Conservation (phyloP, 2,329 filamentous ascomycete genomes). For the Colletotrichum sp. region DNA sequence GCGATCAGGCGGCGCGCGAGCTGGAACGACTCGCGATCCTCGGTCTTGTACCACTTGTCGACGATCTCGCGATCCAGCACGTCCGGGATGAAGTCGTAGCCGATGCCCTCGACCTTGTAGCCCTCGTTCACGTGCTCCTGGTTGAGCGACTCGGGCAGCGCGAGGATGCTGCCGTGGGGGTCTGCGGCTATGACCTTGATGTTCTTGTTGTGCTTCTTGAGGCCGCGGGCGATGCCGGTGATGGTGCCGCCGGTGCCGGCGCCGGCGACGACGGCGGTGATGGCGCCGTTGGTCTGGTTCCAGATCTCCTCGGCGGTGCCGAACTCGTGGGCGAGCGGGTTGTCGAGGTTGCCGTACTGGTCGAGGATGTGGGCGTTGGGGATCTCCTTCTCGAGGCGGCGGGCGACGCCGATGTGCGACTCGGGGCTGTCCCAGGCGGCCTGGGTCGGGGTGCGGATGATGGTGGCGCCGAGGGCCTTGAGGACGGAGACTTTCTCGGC, state of each 20-base stretch:
- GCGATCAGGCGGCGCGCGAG: constrained; percentile 90
- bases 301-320: constrained; percentile 98
- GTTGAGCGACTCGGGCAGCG: constrained; percentile 81
- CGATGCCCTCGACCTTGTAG: constrained; percentile 99
- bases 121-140: constrained; percentile 78
- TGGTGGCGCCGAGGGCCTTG: constrained; percentile 91
- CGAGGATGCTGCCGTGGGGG: constrained; percentile 89
- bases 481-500: constrained; percentile 97
- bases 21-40: constrained; percentile 88
- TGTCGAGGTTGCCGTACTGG: constrained; percentile 91
- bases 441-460: constrained; percentile 95
- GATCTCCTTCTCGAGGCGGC: constrained; percentile 89
- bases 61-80: constrained; percentile 83
- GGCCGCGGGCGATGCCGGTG: constrained; percentile 82
- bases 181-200: constrained; percentile 93
- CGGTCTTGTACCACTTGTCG: constrained; percentile 98
- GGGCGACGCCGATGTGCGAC: constrained; percentile 95
- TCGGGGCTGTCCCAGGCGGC: constrained; percentile 94
- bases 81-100: constrained; percentile 97
- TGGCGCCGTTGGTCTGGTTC: constrained; percentile 82
- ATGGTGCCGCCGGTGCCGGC: constrained; percentile 97
- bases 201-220: constrained; percentile 84
- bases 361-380: constrained; percentile 97
- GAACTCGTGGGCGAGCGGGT: constrained; percentile 90
- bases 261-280: constrained; percentile 86